Percentiles rank a stretch among this genome's conserved stretches.
phyloP scores from a whole-genome alignment of 139 green algal genomes.

The Tetradesmus lagerheimii region DNA sequence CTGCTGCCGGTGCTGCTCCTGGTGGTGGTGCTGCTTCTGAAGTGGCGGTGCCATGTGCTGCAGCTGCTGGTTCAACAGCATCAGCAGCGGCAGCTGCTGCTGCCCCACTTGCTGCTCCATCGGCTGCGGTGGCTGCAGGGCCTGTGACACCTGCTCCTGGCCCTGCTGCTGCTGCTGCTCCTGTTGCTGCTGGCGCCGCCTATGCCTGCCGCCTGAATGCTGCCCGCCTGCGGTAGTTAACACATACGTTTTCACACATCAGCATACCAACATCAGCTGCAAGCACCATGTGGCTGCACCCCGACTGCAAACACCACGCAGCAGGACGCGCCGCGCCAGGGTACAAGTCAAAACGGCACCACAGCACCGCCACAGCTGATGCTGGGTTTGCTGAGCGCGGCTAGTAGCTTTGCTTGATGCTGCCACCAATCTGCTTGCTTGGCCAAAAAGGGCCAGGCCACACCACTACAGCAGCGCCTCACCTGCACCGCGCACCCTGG shows the following conservation, averaged over 20 bases:
- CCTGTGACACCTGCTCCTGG: neutral
- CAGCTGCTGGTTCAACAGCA: neutral
- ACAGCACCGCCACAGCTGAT: too few species aligned
- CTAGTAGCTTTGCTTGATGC: too few species aligned
- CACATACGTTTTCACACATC: too few species aligned
- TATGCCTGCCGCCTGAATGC: neutral
- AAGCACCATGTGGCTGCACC: neutral
- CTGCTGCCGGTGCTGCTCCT: neutral
- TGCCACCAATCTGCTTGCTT: too few species aligned
- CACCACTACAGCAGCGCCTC: too few species aligned
- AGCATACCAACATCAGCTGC: too few species aligned
- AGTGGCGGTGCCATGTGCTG: neutral
- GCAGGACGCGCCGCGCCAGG: too few species aligned
- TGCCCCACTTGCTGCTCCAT: neutral
- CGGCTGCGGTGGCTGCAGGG: too few species aligned
- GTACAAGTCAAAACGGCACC: too few species aligned
- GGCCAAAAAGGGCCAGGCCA: too few species aligned
- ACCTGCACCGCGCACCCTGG: neutral
- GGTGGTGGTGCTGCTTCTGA: neutral
- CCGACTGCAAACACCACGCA: neutral
- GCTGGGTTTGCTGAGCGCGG: too few species aligned
- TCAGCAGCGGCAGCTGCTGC: neutral
- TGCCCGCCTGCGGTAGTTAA: neutral
- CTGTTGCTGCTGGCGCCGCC: neutral
- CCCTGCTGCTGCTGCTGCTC: neutral